Base-by-base conservation (phyloP, 768 basidiomycete genomes). In the Leucocoprinus birnbaumii region DNA sequence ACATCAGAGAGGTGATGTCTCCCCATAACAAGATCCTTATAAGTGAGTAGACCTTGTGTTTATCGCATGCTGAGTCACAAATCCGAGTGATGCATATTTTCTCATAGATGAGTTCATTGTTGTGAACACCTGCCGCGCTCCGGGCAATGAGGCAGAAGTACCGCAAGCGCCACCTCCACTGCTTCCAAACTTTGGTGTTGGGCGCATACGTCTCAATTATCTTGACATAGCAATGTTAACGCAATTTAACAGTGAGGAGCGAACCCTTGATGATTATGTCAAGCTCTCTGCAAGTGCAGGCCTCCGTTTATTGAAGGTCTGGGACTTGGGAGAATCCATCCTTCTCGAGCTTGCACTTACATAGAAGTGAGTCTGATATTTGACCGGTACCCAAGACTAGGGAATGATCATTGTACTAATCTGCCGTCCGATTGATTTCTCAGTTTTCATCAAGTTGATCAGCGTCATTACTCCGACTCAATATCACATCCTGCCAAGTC, bases 181-280 rank as follows among this genome's bases (percentile, higher is more conserved):
- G 46, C 67, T 80, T 0, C 70, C 79, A 9, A 80, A 80, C 63
- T 80, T 72, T 49, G 78, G 77, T 9, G 66, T 69, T 5, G 79
- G 74, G 1, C 66, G 65, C 40, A 62, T 73, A 26, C 62, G 71
- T 3, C 64, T 65, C 27, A 79, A 80, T 57, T 64, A 73, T 27
- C 71, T 72, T 35, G 80, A 82, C 53, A 42, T 80, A 37, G 70
- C 68, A 49, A 78, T 82, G 79, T 71, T 78, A 71, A 27, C 62
- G 13, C 22, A 68, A 16, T 61, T 73, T 16, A 78, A 81, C 46
- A 62, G 68, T 5, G 68, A 74, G 59, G 78, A 80, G 55, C 73
- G 80, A 3, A 73, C 69, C 0, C 47, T 80, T 7, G 58, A 71
- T 2, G 71, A 78, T 2, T 76, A 71, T 45, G 66, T 73, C 5